A percentile compares a stretch with the other conserved stretches of the same genome.
Evolutionary conservation across 768 basidiomycete genomes (phyloP).

Genomic region (Boletellus ananiceps): DNA sequence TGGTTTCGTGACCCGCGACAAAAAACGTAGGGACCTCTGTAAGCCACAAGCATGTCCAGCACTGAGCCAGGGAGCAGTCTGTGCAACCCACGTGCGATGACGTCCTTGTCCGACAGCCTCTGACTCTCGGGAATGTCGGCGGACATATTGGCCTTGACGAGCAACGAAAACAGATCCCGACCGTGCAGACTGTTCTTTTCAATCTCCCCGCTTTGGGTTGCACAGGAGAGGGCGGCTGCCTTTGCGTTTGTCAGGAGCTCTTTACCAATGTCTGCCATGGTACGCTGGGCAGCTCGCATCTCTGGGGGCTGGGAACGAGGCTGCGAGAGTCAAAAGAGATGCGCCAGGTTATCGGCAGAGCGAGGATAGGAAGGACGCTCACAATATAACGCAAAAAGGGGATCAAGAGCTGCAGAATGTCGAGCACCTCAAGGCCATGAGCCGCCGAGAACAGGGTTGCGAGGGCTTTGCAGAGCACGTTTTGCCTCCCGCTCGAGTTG

Average conservation of each 20-base stretch:
- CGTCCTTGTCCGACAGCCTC: conserved; percentile 58
- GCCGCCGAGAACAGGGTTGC: not conserved
- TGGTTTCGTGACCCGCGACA: not conserved
- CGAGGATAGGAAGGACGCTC: not conserved
- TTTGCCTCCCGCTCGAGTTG: not conserved
- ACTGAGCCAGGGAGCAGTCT: not conserved
- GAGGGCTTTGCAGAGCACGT: not conserved
- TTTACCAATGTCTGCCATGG: not conserved
- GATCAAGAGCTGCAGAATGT: not conserved
- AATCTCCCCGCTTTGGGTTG: conserved; percentile 25
- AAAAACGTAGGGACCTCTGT: not conserved
- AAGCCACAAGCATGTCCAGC: no score
- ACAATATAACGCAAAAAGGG: not conserved
- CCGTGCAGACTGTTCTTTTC: conserved; percentile 33
- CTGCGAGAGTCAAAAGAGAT: not conserved
- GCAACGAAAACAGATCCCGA: conserved; percentile 55
- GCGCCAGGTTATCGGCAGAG: no score
- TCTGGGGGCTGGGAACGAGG: not conserved
- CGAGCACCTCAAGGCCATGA: not conserved
- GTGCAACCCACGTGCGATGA: conserved; percentile 44
- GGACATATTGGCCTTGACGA: conserved; percentile 24
- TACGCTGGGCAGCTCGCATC: not conserved
- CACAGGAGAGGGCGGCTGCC: conserved; percentile 20
- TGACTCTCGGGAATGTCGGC: conserved; percentile 52
- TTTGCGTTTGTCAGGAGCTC: not conserved